Evolutionary conservation across 441 rosid genomes (phyloP).

Genomic region (Populus trichocarpa): DNA sequence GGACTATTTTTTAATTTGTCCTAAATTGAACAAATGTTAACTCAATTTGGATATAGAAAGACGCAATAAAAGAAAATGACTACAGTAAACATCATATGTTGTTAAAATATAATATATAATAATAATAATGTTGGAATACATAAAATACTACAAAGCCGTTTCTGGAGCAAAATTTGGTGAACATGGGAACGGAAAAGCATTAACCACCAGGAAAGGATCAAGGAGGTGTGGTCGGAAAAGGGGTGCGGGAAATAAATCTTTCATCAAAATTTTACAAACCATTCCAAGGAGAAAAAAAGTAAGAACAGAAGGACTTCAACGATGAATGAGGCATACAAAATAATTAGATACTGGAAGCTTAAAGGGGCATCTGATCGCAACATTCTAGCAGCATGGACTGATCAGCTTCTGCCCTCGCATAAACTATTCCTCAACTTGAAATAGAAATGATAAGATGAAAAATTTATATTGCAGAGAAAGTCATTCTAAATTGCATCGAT

Average conservation of each 20-base stretch:
- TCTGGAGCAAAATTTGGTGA: too few species aligned
- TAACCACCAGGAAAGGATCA: neutral
- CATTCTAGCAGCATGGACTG: neutral
- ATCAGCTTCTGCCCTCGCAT: neutral
- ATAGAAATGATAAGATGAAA: neutral
- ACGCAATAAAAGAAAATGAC: too few species aligned
- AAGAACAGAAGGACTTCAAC: neutral
- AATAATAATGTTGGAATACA: too few species aligned
- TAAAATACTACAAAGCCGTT: too few species aligned
- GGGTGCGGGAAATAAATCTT: neutral
- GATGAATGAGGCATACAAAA: neutral
- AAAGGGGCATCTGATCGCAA: neutral
- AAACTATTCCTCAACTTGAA: constrained; percentile 3
- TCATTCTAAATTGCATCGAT: constrained; percentile 25
- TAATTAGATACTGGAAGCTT: constrained; percentile 1
- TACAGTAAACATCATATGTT: too few species aligned
- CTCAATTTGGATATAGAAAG: too few species aligned
- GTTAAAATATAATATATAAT: too few species aligned
- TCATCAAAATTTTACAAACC: neutral
- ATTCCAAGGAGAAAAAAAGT: neutral
- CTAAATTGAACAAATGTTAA: too few species aligned
- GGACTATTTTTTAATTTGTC: too few species aligned
- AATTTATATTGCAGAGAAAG: constrained; percentile 15
- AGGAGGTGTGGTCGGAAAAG: neutral
- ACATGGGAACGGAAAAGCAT: too few species aligned